A percentile compares a stretch with the other conserved stretches of the same genome.
phyloP scores from a whole-genome alignment of 1,284 basidiomycete species.

The Agaricales sp. region DNA sequence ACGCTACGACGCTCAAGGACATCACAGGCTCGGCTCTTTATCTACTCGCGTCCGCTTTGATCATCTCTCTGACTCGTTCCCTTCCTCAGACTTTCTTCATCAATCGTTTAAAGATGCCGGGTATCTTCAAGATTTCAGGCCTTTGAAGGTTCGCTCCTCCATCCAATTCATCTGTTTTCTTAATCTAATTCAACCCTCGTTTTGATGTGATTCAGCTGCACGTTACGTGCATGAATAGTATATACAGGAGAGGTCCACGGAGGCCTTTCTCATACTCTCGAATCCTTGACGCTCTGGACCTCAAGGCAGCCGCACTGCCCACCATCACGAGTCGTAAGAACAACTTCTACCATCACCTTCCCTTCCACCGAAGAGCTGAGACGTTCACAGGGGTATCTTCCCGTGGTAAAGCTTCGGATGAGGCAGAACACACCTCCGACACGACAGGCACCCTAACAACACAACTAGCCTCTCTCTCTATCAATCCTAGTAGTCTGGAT shows the following conservation, averaged over 20 bases:
- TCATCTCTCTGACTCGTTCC: constrained; percentile 6
- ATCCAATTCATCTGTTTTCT: no score
- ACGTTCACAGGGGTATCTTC: no score
- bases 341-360: constrained; percentile 5
- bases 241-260: constrained; percentile 23
- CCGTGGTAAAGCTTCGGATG: no score
- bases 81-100: constrained; percentile 16
- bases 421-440: no score
- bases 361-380: no score
- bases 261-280: constrained; percentile 34
- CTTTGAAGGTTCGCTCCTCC: constrained; percentile 28
- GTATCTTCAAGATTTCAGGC: constrained; percentile 23
- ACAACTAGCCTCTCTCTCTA: no score
- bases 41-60: not conserved
- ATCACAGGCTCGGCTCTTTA: not conserved
- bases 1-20: not conserved
- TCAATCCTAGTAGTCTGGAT: no score
- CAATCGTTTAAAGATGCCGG: constrained; percentile 28
- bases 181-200: no score
- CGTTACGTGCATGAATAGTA: constrained; percentile 40
- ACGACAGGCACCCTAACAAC: no score
- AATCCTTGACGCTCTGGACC: constrained; percentile 16
- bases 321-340: no score
- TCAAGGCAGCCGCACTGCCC: constrained; percentile 6
- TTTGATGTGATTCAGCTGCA: constrained; percentile 34